These are phyloP conservation scores for Verruconis gallopava DNA, from an alignment of 2,329 filamentous ascomycete genomes.

Conservation along the genomic window DNA sequence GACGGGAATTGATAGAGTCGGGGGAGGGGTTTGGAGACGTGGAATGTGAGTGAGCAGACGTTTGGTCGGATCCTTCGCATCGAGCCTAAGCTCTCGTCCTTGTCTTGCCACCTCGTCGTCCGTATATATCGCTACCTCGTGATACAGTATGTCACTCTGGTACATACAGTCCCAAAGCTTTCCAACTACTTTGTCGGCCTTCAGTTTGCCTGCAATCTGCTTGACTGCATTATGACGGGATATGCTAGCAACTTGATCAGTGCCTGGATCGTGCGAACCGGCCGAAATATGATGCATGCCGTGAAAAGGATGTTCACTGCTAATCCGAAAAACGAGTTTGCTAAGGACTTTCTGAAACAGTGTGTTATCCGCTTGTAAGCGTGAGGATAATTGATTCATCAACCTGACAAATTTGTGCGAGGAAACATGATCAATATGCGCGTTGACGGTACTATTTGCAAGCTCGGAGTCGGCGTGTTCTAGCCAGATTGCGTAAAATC, in stretches of 20 bases:
- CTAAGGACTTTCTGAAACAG: constrained; percentile 67
- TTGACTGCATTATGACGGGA: constrained; percentile 63
- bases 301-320: constrained; percentile 86
- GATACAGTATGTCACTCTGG: constrained; percentile 55
- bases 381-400: constrained; percentile 95
- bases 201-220: constrained; percentile 50
- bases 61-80: constrained; percentile 49
- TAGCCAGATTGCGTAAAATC: constrained; percentile 90
- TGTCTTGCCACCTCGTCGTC: constrained; percentile 45
- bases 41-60: constrained; percentile 50
- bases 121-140: constrained; percentile 50
- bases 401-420: constrained; percentile 84
- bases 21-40: constrained; percentile 64
- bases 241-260: constrained; percentile 44
- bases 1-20: constrained; percentile 75
- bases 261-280: constrained; percentile 32
- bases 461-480: constrained; percentile 65
- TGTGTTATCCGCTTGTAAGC: constrained; percentile 57
- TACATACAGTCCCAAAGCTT: constrained; percentile 56
- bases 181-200: constrained; percentile 30
- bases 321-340: constrained; percentile 67
- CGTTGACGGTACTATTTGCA: constrained; percentile 64
- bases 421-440: constrained; percentile 59
- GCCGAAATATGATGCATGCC: constrained; percentile 96
- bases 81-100: constrained; percentile 49